Conservation (phyloP, 768 basidiomycete genomes). For the Tubosaeta brunneosetosa region DNA sequence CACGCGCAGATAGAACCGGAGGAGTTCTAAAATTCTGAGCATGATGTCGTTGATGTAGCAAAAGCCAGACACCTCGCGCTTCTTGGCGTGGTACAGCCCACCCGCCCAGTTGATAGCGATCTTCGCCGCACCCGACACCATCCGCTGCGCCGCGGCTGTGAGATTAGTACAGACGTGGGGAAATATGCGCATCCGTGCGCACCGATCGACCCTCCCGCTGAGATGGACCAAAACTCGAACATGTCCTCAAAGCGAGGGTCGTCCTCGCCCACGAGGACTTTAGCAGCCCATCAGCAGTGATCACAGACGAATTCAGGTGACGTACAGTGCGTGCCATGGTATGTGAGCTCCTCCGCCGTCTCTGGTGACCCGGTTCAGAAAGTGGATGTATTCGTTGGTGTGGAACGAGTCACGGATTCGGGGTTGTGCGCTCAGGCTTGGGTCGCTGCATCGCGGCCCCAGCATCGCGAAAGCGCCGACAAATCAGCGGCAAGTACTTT, state of each 20-base stretch:
- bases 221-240: conserved; percentile 96
- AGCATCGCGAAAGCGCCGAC: too few species aligned
- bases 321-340: conserved; percentile 81
- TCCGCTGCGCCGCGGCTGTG: conserved; percentile 67
- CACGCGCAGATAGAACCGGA: conserved; percentile 81
- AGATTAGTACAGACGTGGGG: not conserved
- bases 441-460: conserved; percentile 55
- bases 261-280: conserved; percentile 77
- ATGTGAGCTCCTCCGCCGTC: conserved; percentile 80
- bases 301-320: not conserved
- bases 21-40: conserved; percentile 85
- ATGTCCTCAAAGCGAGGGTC: conserved; percentile 96
- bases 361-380: conserved; percentile 83
- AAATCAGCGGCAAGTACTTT: too few species aligned
- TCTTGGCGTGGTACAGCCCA: conserved; percentile 99
- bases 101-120: conserved; percentile 97
- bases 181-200: conserved; percentile 22
- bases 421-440: conserved; percentile 66
- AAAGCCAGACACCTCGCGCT: conserved; percentile 95
- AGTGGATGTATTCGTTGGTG: conserved; percentile 97
- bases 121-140: conserved; percentile 75
- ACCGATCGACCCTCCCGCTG: conserved; percentile 94
- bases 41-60: conserved; percentile 99
- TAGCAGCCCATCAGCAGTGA: not conserved
- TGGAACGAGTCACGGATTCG: conserved; percentile 88